A percentile compares a stretch with the other conserved stretches of the same genome.
These are phyloP conservation scores for Trichoderma atrobrunneum DNA, from an alignment of 2,329 filamentous ascomycete species.

Conservation along the genomic window DNA sequence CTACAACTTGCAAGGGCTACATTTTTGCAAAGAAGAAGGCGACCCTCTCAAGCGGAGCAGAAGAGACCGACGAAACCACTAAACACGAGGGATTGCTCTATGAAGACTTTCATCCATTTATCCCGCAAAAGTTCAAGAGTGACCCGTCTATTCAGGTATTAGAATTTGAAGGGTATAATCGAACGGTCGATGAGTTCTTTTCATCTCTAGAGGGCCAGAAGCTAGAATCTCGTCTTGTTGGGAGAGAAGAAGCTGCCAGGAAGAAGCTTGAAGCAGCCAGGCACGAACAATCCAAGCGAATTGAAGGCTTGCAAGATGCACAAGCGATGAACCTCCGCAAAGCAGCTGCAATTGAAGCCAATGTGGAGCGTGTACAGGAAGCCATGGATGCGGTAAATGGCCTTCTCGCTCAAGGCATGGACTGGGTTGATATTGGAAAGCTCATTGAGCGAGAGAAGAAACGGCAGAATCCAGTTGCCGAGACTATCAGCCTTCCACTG, in stretches of 20 bases:
- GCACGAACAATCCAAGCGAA: constrained; percentile 77
- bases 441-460: constrained; percentile 85
- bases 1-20: constrained; percentile 70
- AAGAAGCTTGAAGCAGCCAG: constrained; percentile 82
- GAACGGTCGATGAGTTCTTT: constrained; percentile 94
- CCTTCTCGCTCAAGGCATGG: constrained; percentile 90
- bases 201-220: constrained; percentile 95
- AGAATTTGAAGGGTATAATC: constrained; percentile 82
- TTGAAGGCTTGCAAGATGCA: constrained; percentile 77
- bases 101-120: constrained; percentile 93
- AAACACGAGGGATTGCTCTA: constrained; percentile 63
- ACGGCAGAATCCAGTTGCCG: constrained; percentile 77
- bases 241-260: constrained; percentile 77
- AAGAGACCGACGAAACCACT: constrained; percentile 22
- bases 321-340: constrained; percentile 84
- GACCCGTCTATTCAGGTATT: constrained; percentile 66
- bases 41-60: constrained; percentile 29
- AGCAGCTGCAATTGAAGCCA: constrained; percentile 85
- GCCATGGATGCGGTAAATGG: constrained; percentile 90
- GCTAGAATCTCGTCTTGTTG: constrained; percentile 76
- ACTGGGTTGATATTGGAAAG: constrained; percentile 89
- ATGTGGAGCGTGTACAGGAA: constrained; percentile 87
- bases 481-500: constrained; percentile 80
- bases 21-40: constrained; percentile 72
- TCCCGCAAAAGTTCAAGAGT: constrained; percentile 73